phyloP scores from a whole-genome alignment of 2,329 filamentous ascomycete species.

The Fonsecaea erecta region DNA sequence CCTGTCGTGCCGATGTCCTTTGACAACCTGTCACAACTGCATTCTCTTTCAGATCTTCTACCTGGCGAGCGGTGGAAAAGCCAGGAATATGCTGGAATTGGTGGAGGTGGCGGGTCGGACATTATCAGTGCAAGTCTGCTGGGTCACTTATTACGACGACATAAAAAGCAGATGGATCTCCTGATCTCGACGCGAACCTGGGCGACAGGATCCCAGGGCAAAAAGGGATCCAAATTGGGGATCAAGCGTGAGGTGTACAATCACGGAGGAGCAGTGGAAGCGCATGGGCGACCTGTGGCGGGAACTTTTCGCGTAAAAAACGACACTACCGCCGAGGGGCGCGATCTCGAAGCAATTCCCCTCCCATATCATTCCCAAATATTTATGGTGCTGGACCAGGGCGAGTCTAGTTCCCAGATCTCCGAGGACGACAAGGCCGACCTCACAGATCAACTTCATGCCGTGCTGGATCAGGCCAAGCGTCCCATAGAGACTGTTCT shows the following conservation, averaged over 20 bases:
- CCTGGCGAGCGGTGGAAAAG: slow-evolving; percentile 26
- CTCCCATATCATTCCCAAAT: slow-evolving; percentile 31
- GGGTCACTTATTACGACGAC: slow-evolving; percentile 29
- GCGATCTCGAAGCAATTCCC: slow-evolving; percentile 36
- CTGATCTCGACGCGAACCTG: slow-evolving; percentile 36
- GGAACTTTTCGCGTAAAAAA: slow-evolving; percentile 33
- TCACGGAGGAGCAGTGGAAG: slow-evolving; percentile 30
- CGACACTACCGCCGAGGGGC: slow-evolving; percentile 33
- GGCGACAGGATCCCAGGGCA: slow-evolving; percentile 36
- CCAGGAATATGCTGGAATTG: slow-evolving; percentile 34
- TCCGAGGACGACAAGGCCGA: slow-evolving; percentile 31
- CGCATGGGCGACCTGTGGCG: slow-evolving; percentile 26
- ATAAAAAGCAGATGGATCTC: slow-evolving; percentile 33
- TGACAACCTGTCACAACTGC: slow-evolving; percentile 26
- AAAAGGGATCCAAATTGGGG: slow-evolving; percentile 34
- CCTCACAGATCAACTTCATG: slow-evolving; percentile 31
- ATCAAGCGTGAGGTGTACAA: slow-evolving; percentile 36
- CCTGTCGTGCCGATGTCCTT: slow-evolving; percentile 30
- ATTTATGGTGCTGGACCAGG: slow-evolving; percentile 37
- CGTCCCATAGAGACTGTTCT: slow-evolving; percentile 29
- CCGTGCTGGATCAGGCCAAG: slow-evolving; percentile 26
- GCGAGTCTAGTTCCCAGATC: slow-evolving; percentile 27
- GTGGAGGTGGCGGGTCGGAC: slow-evolving; percentile 37
- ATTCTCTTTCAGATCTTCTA: slow-evolving; percentile 26
- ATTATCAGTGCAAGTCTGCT: slow-evolving; percentile 37